A percentile compares a stretch with the other conserved stretches of the same genome.
Evolutionary conservation across 129 eudicot genomes (phyloP).

Genomic region (Chrysanthemum lavandulifolium): DNA sequence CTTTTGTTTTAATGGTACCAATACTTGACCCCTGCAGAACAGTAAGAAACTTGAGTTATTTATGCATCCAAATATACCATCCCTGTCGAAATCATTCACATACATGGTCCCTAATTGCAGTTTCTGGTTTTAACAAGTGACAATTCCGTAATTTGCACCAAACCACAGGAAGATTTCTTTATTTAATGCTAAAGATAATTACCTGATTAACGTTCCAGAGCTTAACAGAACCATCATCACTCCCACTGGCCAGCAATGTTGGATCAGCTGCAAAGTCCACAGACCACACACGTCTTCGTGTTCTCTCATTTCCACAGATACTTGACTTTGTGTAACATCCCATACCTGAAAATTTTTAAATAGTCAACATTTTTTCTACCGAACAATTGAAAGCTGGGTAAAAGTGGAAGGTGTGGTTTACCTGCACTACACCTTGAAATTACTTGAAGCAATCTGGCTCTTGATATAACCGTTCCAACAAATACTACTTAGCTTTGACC

Average conservation of each 20-base stretch:
- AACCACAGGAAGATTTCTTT: not conserved
- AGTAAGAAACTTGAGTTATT: conserved; percentile 44
- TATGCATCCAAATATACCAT: conserved; percentile 20
- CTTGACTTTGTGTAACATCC: conserved; percentile 87
- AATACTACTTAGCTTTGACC: conserved; percentile 84
- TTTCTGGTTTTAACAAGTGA: too few species aligned
- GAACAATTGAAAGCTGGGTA: not conserved
- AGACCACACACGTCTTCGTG: conserved; percentile 96
- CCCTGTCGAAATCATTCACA: too few species aligned
- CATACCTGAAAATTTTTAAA: conserved; percentile 57
- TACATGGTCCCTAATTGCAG: too few species aligned
- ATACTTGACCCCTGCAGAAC: conserved; percentile 76
- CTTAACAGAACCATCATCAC: conserved; percentile 95
- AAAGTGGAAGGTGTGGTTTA: conserved; percentile 13
- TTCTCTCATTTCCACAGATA: conserved; percentile 72
- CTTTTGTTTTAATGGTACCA: conserved; percentile 83
- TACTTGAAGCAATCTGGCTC: conserved; percentile 93
- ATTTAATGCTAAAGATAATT: conserved; percentile 32
- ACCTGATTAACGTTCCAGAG: conserved; percentile 99
- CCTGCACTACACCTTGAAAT: conserved; percentile 98
- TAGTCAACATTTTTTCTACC: not conserved
- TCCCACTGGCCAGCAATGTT: conserved; percentile 87
- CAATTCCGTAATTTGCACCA: too few species aligned
- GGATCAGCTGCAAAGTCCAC: conserved; percentile 94
- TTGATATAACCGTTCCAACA: conserved; percentile 94